Evolutionary conservation across 2,329 filamentous ascomycete species (phyloP), one percentile per base, ranked within the genome.

Genomic region (Cladosporium sp.): DNA sequence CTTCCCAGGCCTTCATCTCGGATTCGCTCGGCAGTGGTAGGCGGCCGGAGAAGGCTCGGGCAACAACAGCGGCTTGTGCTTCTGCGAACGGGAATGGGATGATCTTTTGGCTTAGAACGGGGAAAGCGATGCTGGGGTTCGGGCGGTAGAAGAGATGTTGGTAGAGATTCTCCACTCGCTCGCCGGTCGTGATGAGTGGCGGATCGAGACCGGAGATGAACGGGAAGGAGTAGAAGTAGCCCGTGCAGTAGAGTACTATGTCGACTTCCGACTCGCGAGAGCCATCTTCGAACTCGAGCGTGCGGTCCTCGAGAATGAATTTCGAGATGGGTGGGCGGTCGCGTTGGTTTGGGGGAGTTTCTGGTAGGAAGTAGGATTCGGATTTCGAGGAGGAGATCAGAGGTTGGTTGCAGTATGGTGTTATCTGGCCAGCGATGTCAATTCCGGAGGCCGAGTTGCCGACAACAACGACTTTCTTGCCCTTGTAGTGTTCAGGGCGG

Each of bases 71-170:
- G 0, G 88, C 88, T 78, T 97, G 93, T 6, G 87, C 88, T 79
- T 97, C 92, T 0, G 89, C 85, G 1, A 95, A 73, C 0, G 92
- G 90, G 75, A 96, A 96, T 0, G 94, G 94, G n/a, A 96, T 90
- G n/a, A 95, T 87, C 71, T 90, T 90, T 74, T 93, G 90, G 18
- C 91, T 89, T 47, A 97, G 81, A 0, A 86, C 87, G 0, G 91
- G 84, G 74, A 97, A 93, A 0, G 87, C 89, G 1, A 98, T 81
- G 0, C 92, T 95, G 0, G 93, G 92, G 67, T 92, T 86, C 0
- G 86, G 81, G 3, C 89, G 88, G 75, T 89, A 88, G 76, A 97
- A 90, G 11, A 97, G 73, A 72, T 98, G 92, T 70, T 92, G 84
- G 76, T 93, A 97, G 3, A 93, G 79, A 38, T 90, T 87, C 68